phyloP scores from a whole-genome alignment of 345 rosid species.

The Pseudoturritis turrita region DNA sequence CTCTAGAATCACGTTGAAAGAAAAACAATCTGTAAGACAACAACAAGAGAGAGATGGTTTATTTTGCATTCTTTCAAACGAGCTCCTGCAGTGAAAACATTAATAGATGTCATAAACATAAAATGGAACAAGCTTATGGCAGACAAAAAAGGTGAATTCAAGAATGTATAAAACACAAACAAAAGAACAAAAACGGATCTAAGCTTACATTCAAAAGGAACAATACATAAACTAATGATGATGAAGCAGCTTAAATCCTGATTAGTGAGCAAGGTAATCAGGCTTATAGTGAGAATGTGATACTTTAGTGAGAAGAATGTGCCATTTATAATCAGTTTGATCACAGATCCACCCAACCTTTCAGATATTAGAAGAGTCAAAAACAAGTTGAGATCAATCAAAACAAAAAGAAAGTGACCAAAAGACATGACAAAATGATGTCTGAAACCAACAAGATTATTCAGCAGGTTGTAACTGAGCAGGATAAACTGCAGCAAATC shows the following conservation, averaged over 20 bases:
- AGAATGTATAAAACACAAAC: background rate
- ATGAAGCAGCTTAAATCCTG: background rate
- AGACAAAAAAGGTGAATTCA: background rate
- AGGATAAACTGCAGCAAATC: slow-evolving; percentile 11
- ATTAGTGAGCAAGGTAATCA: background rate
- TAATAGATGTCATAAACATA: background rate
- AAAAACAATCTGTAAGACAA: background rate
- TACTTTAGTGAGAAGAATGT: background rate
- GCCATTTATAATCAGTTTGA: slow-evolving; percentile 16
- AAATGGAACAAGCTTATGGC: background rate
- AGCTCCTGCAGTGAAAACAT: slow-evolving; percentile 24
- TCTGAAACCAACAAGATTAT: slow-evolving; percentile 5
- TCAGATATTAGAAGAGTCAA: slow-evolving; percentile 28
- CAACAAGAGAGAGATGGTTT: background rate
- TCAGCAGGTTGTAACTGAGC: slow-evolving; percentile 23
- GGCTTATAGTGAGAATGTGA: background rate
- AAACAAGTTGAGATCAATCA: slow-evolving; percentile 17
- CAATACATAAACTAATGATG: slow-evolving; percentile 20
- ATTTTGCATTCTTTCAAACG: slow-evolving; percentile 16
- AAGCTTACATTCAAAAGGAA: slow-evolving; percentile 21
- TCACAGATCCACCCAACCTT: slow-evolving; percentile 17
- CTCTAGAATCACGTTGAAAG: background rate
- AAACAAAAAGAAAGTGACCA: slow-evolving; percentile 24
- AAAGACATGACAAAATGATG: slow-evolving; percentile 32
- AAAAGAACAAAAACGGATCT: background rate